phyloP scores from a whole-genome alignment of 495 filamentous ascomycete genomes.

The Hypoxylon lienhwacheense region DNA sequence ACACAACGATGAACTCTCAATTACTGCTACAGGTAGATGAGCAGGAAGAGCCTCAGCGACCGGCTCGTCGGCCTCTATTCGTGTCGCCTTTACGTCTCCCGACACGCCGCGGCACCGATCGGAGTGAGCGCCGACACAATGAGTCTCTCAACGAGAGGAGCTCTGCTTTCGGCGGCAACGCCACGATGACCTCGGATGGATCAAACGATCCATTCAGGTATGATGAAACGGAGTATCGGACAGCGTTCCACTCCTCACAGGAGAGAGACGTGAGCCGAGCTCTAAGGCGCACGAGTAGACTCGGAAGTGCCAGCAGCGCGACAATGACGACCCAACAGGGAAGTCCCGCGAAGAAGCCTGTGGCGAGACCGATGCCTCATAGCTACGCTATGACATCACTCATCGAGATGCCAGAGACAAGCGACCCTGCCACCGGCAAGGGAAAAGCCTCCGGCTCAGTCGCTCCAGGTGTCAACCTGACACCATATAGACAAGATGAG shows the following conservation, averaged over 20 bases:
- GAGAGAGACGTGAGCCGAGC: conserved; percentile 30
- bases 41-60: conserved; percentile 18
- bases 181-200: neutral
- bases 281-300: conserved; percentile 18
- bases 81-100: conserved; percentile 5
- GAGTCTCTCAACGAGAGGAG: conserved; percentile 16
- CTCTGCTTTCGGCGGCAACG: neutral
- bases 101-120: neutral
- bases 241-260: conserved; percentile 3
- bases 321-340: conserved; percentile 7
- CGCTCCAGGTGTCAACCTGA: too few relatives aligned
- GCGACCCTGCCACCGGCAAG: too few relatives aligned
- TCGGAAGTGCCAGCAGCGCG: neutral
- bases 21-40: conserved; percentile 30
- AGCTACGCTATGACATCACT: neutral
- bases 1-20: conserved; percentile 29
- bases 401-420: neutral
- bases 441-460: too few relatives aligned
- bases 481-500: too few relatives aligned
- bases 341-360: neutral
- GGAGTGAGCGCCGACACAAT: too few relatives aligned
- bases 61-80: neutral
- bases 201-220: conserved; percentile 17
- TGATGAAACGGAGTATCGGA: conserved; percentile 3
- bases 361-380: neutral